phyloP scores from a whole-genome alignment of 495 filamentous ascomycete species.

The Penicillium riverlandense region DNA sequence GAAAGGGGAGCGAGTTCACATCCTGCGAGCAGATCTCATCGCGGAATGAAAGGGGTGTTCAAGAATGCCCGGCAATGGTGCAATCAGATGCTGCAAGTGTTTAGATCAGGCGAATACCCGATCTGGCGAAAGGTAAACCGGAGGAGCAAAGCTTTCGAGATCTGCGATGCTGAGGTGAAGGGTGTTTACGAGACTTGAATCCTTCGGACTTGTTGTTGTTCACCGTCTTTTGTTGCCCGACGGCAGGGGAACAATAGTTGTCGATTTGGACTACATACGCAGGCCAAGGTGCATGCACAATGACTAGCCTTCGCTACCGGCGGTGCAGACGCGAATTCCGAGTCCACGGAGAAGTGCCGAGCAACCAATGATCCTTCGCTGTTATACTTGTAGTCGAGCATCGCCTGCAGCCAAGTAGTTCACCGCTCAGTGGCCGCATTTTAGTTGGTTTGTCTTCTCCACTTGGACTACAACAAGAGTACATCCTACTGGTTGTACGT shows the following conservation, averaged over 20 bases:
- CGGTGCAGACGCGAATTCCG: slow-evolving; percentile 18
- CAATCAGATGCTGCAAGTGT: no score
- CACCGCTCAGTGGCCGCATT: slow-evolving; percentile 14
- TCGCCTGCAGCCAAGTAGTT: slow-evolving; percentile 18
- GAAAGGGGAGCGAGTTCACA: no score
- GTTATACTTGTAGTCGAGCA: not conserved
- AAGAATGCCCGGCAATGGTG: no score
- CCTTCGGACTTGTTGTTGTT: not conserved
- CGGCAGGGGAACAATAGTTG: slow-evolving; percentile 7
- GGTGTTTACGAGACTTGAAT: not conserved
- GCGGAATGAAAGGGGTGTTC: no score
- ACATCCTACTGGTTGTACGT: no score
- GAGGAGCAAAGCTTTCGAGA: no score
- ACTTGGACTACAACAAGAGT: no score
- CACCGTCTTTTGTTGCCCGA: slow-evolving; percentile 20
- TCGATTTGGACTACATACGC: no score
- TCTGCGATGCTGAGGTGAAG: not conserved
- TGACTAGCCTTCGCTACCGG: slow-evolving; percentile 7
- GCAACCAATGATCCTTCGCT: not conserved
- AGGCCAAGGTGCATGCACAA: no score
- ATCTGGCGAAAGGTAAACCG: no score
- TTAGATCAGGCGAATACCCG: no score
- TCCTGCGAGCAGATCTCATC: no score
- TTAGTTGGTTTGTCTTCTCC: not conserved
- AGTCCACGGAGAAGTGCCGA: not conserved